Percentiles rank a stretch among this genome's conserved stretches.
These are phyloP conservation scores for Acacia concinna DNA, from an alignment of 331 rosid genomes.

Conservation along the genomic window DNA sequence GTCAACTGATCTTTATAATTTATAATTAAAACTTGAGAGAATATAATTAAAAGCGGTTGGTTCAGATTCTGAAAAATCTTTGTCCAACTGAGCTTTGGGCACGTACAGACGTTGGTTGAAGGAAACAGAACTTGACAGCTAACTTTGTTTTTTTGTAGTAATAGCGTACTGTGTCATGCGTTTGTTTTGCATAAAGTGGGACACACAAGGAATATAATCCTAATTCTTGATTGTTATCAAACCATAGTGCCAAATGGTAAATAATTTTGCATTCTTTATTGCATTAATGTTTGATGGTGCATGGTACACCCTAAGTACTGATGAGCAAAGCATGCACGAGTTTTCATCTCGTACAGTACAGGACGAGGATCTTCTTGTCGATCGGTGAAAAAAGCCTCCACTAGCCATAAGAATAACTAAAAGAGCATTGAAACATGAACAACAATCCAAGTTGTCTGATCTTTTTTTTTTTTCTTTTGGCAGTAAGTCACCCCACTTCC, in stretches of 20 bases:
- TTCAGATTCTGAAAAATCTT: not conserved
- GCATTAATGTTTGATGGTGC: not conserved
- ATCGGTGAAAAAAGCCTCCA: not conserved
- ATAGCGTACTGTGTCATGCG: not conserved
- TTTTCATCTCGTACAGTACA: not conserved
- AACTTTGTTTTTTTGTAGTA: not conserved
- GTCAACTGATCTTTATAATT: no score
- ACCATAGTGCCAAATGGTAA: not conserved
- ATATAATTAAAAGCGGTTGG: not conserved
- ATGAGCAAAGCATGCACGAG: not conserved
- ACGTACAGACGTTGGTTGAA: not conserved
- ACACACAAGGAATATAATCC: constrained; percentile 14
- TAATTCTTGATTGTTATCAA: not conserved
- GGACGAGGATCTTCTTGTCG: constrained; percentile 24
- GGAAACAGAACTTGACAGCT: constrained; percentile 10
- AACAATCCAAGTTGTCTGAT: not conserved
- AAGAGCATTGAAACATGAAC: not conserved
- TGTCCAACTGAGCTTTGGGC: not conserved
- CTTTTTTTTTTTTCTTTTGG: not conserved
- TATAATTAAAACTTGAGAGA: no score
- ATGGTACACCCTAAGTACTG: constrained; percentile 7
- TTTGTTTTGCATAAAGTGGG: constrained; percentile 17
- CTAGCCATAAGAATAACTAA: not conserved
- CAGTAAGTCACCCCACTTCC: not conserved
- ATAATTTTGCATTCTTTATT: not conserved